These are phyloP conservation scores for Cordyceps cicadae DNA, from an alignment of 2,329 filamentous ascomycete species.

Conservation along the genomic window DNA sequence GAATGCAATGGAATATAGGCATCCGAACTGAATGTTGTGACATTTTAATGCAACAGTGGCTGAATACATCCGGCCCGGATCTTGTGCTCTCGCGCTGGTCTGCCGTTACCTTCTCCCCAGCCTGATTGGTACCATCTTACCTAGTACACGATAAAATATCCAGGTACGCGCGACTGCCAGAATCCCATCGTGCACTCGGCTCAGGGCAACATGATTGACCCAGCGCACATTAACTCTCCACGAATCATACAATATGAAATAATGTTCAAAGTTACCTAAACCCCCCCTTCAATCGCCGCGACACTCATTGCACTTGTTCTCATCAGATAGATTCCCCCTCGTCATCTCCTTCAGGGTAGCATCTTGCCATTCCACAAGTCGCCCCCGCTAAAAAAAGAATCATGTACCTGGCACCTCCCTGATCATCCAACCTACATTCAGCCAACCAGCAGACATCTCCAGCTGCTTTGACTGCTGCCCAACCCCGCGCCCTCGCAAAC, in stretches of 20 bases:
- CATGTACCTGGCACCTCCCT: background rate
- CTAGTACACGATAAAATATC: too few species aligned
- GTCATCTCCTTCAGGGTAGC: background rate
- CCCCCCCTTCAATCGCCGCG: too few species aligned
- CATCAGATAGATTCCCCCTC: background rate
- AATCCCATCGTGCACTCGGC: background rate
- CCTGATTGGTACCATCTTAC: too few species aligned
- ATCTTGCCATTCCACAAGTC: background rate
- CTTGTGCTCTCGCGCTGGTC: too few species aligned
- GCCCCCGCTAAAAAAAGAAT: constrained; percentile 10
- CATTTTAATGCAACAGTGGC: too few species aligned
- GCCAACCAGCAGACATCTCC: background rate
- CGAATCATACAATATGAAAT: background rate
- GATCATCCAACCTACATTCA: constrained; percentile 5
- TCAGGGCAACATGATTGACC: too few species aligned
- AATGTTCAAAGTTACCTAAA: background rate
- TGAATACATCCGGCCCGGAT: too few species aligned
- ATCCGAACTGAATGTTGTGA: background rate
- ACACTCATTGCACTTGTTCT: background rate
- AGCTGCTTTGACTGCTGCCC: constrained; percentile 8
- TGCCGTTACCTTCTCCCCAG: too few species aligned
- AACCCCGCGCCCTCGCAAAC: background rate
- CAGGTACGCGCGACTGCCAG: too few species aligned
- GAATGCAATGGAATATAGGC: background rate
- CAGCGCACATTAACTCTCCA: too few species aligned